Percentiles rank a stretch among this genome's conserved stretches.
These are phyloP conservation scores for Monosporascus ibericus DNA, from an alignment of 2,329 filamentous ascomycete genomes.

Conservation along the genomic window DNA sequence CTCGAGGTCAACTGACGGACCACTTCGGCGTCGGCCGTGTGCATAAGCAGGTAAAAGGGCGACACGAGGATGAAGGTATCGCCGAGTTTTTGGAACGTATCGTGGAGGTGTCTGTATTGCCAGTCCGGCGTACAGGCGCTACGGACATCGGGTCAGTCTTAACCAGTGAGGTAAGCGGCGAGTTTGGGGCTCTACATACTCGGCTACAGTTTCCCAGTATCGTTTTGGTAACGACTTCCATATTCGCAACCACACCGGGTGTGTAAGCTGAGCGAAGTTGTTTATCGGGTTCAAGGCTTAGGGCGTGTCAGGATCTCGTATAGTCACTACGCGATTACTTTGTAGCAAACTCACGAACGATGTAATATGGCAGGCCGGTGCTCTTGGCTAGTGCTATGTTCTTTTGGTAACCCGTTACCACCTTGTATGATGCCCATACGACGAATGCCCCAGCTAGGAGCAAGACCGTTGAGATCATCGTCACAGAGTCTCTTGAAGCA, in stretches of 20 bases:
- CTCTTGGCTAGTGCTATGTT: constrained; percentile 45
- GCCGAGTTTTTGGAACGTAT: constrained; percentile 52
- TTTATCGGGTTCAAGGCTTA: constrained; percentile 45
- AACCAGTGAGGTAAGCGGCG: neutral
- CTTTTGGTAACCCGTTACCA: constrained; percentile 27
- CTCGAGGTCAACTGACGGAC: constrained; percentile 59
- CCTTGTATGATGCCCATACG: constrained; percentile 27
- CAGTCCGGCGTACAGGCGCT: constrained; percentile 50
- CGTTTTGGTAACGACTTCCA: constrained; percentile 48
- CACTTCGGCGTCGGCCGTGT: constrained; percentile 57
- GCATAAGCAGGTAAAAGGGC: constrained; percentile 46
- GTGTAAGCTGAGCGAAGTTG: constrained; percentile 48
- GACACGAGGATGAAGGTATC: constrained; percentile 60
- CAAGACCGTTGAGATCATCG: constrained; percentile 32
- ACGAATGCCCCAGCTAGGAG: constrained; percentile 26
- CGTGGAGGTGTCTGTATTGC: constrained; percentile 46
- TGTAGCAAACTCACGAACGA: constrained; percentile 40
- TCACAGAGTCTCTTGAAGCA: no score
- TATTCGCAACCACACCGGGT: constrained; percentile 47
- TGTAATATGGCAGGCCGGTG: constrained; percentile 45
- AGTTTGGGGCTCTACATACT: constrained; percentile 39
- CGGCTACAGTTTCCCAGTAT: constrained; percentile 53
- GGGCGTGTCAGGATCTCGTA: constrained; percentile 1
- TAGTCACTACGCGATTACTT: neutral
- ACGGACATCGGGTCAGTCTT: constrained; percentile 28